A percentile compares a stretch with the other conserved stretches of the same genome.
Evolutionary conservation across 768 basidiomycete genomes (phyloP).

Genomic region (Mycena polygramma): DNA sequence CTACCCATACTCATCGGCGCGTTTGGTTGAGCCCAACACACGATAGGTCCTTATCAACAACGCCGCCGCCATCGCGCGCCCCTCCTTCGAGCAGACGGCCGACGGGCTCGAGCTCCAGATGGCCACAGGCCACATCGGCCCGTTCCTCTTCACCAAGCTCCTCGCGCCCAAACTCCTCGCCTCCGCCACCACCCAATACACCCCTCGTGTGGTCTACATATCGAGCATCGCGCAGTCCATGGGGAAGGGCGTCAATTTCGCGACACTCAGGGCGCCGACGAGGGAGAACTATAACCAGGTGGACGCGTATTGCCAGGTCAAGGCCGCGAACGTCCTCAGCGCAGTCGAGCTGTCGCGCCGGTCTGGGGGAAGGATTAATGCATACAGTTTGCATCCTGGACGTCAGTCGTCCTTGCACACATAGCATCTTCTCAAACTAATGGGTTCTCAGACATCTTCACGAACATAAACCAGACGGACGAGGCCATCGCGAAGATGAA

Average conservation of each 20-base stretch:
- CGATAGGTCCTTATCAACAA: slow-evolving; percentile 19
- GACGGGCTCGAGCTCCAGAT: slow-evolving; percentile 13
- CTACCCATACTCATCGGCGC: not conserved
- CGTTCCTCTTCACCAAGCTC: slow-evolving; percentile 28
- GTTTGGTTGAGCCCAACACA: not conserved
- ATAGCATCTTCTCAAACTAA: too few species aligned
- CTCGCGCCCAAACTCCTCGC: slow-evolving; percentile 8
- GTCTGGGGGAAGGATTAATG: slow-evolving; percentile 1
- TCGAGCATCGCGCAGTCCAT: not conserved
- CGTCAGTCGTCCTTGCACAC: too few species aligned
- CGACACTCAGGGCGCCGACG: not conserved
- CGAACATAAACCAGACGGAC: slow-evolving; percentile 5
- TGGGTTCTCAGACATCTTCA: not conserved
- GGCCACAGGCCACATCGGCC: slow-evolving; percentile 17
- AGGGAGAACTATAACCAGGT: not conserved
- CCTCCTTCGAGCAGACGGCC: not conserved
- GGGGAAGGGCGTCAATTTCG: not conserved
- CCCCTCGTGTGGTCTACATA: slow-evolving; percentile 13
- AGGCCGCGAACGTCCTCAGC: not conserved
- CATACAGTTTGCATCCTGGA: slow-evolving; percentile 17
- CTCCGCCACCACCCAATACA: not conserved
- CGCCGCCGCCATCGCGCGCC: not conserved
- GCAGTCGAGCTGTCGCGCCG: slow-evolving; percentile 7
- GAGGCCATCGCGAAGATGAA: not conserved
- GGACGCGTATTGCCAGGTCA: not conserved